Conservation (phyloP, 176 grass and related monocot species). For the Paspalum notatum region DNA sequence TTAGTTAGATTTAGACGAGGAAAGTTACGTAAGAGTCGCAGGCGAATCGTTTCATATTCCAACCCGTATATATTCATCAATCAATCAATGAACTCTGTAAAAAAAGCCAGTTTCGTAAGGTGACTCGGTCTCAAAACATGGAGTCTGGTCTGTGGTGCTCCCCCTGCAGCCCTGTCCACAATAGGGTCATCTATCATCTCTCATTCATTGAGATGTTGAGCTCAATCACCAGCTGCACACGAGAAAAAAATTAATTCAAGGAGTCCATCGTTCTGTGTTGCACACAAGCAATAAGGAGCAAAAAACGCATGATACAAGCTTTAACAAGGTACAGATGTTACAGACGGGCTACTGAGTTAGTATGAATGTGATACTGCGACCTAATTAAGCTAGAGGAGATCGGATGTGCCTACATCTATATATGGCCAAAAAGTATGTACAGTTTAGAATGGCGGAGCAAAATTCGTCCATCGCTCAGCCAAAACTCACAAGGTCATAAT, state of each 20-base stretch:
- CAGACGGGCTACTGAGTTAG: not conserved
- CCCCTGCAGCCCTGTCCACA: no score
- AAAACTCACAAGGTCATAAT: slow-evolving; percentile 30
- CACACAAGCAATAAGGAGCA: not conserved
- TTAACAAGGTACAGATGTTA: slow-evolving; percentile 15
- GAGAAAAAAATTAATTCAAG: not conserved
- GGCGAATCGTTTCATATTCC: no score
- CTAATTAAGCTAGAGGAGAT: not conserved
- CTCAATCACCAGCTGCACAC: no score
- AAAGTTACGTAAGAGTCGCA: no score
- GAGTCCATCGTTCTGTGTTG: not conserved
- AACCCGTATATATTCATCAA: no score
- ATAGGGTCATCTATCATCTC: no score
- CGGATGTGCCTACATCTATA: slow-evolving; percentile 22
- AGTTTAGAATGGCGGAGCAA: slow-evolving; percentile 14
- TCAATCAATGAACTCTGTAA: no score
- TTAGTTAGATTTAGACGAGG: no score
- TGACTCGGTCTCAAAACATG: no score
- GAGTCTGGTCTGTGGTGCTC: no score
- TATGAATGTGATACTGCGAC: not conserved
- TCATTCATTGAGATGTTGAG: no score
- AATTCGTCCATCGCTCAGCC: slow-evolving; percentile 26
- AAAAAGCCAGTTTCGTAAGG: no score
- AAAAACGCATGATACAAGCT: not conserved
- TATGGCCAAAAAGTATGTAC: slow-evolving; percentile 39